Base-by-base conservation (phyloP, 1,139 yeast species). In the Kluyveromyces sp. region DNA sequence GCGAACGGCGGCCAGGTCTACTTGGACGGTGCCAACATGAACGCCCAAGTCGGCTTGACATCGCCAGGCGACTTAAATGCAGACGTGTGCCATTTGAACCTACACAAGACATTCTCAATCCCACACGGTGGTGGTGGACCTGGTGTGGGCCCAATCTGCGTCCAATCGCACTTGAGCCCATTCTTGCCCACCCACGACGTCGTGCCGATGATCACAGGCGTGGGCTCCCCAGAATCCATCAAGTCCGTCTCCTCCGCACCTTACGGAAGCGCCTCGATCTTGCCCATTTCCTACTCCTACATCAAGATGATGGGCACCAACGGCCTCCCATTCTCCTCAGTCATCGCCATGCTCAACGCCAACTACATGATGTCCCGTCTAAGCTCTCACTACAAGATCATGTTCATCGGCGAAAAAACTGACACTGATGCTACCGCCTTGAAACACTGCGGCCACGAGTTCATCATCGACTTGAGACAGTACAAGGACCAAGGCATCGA, bases 61-160 rank as follows among this genome's bases (percentile, higher is more conserved):
- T 86, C 96, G 8, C 98, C 98, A 15, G 98, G 97, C 50, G 97
- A 89, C 64, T 74, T 92, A 59, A 97, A 97, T 46, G 97, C 97
- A n/a, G 98, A 92, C 69, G 97, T 92, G 41, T 92, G 98, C 69
- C 98, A 92, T 64, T 77, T 92, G 71, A 92, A 92, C 66, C 75
- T 92, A 63, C 98, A 92, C 74, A 92, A 92, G 72, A 92, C 98
- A 1, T 92, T 92, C 73, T 92, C 97, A 43, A 89, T 92, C 63
- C 95, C 96, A 51, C 98, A 92, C 65, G 98, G 98, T 61, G 98
- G 98, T 62, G 98, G 98, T 65, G 98, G 98, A 43, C 98, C 98
- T 39, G 98, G 97, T 60, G 95, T 90, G 64, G 98, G 97, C 7
- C 97, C 98, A 49, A 94, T 92, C 51, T 89, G 97, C 75, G 97